These are phyloP conservation scores for Ananas comosus DNA, from an alignment of 176 grass and related monocot genomes.

Conservation along the genomic window DNA sequence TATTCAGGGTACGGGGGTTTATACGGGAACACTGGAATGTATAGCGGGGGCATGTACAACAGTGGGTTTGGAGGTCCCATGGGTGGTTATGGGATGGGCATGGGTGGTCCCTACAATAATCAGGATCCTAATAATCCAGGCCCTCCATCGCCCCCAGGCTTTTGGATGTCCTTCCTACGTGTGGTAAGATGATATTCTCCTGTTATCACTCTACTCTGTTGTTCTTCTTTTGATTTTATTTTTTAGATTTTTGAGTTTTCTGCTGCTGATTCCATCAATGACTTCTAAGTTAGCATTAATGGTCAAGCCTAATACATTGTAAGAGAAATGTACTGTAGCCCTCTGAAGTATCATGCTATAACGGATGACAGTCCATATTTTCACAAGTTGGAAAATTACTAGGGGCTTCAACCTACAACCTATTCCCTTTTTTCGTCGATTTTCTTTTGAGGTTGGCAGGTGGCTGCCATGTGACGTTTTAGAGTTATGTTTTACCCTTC, in stretches of 20 bases:
- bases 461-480: too few species aligned
- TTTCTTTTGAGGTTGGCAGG: too few species aligned
- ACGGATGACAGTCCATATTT: too few species aligned
- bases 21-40: slow-evolving; percentile 56
- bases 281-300: neutral
- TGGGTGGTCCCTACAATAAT: slow-evolving; percentile 67
- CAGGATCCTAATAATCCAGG: slow-evolving; percentile 63
- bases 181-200: slow-evolving; percentile 38
- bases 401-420: too few species aligned
- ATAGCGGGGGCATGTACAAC: slow-evolving; percentile 56
- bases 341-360: too few species aligned
- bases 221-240: neutral
- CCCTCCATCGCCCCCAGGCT: slow-evolving; percentile 60
- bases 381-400: too few species aligned
- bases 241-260: slow-evolving; percentile 7
- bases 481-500: too few species aligned
- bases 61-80: slow-evolving; percentile 42
- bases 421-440: too few species aligned
- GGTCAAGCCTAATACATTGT: too few species aligned
- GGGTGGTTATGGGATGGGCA: slow-evolving; percentile 43
- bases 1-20: slow-evolving; percentile 43
- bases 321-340: too few species aligned
- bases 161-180: slow-evolving; percentile 83
- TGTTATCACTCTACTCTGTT: neutral
- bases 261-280: neutral